A percentile compares a stretch with the other conserved stretches of the same genome.
phyloP scores from a whole-genome alignment of 2,329 filamentous ascomycete genomes.

The Ophiostoma triangulosporum region DNA sequence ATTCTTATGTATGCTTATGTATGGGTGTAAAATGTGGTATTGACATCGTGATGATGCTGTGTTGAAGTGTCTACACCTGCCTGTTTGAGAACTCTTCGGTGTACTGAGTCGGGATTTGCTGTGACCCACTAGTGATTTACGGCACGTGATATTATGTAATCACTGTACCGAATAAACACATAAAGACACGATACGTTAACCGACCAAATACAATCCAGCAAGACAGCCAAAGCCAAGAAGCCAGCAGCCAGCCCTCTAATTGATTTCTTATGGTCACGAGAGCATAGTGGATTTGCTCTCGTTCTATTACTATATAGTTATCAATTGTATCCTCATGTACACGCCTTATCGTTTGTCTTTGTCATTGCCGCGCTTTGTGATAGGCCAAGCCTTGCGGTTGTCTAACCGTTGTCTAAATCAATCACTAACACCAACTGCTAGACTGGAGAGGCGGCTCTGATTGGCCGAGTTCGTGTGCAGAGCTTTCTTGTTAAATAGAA shows the following conservation, averaged over 20 bases:
- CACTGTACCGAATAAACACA: not conserved
- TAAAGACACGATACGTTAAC: no score
- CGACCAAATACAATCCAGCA: not conserved
- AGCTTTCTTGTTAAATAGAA: no score
- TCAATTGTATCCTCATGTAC: not conserved
- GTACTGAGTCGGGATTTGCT: no score
- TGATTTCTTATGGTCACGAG: conserved; percentile 9
- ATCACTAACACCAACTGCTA: conserved; percentile 10
- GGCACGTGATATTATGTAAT: not conserved
- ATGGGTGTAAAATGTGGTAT: not conserved
- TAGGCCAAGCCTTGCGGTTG: conserved; percentile 13
- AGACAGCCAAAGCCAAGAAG: not conserved
- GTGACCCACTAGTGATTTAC: conserved; percentile 1
- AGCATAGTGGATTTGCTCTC: conserved; percentile 10
- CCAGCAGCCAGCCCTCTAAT: no score
- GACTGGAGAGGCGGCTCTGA: not conserved
- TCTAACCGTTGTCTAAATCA: conserved; percentile 13
- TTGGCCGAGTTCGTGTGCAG: not conserved
- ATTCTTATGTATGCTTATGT: not conserved
- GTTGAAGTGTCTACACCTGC: not conserved
- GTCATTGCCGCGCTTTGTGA: conserved; percentile 8
- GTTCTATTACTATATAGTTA: conserved; percentile 10
- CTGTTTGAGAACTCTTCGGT: not conserved
- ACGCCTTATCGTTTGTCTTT: not conserved
- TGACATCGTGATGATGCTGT: no score